Evolutionary conservation across 495 filamentous ascomycete species (phyloP).

Genomic region (Penicillium goetzii): DNA sequence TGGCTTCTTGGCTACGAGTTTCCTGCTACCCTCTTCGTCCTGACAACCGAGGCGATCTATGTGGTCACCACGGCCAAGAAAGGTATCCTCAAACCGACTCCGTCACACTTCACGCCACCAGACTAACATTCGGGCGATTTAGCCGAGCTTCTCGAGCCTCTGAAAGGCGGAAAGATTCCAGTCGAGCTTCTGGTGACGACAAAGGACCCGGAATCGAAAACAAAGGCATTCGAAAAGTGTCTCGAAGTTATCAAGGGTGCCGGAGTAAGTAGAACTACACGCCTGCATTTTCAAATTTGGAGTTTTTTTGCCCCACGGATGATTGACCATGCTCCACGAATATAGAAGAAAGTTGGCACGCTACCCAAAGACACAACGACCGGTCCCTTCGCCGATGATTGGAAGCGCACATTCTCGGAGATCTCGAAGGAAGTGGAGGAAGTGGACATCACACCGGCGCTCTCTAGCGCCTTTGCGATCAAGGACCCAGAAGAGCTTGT

Average conservation of each 20-base stretch:
- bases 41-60: conserved; percentile 85
- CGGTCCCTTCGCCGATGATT: conserved; percentile 93
- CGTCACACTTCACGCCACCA: not conserved
- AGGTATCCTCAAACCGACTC: conserved; percentile 54
- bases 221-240: conserved; percentile 81
- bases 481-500: conserved; percentile 94
- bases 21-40: conserved; percentile 88
- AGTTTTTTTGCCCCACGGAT: not conserved
- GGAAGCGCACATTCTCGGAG: conserved; percentile 79
- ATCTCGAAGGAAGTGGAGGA: conserved; percentile 84
- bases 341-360: conserved; percentile 84
- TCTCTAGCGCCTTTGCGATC: conserved; percentile 86
- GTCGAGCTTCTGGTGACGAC: conserved; percentile 86
- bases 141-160: conserved; percentile 91
- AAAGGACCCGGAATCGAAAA: conserved; percentile 87
- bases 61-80: conserved; percentile 97
- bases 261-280: conserved; percentile 63
- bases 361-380: conserved; percentile 79
- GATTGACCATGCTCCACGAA: not conserved
- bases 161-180: conserved; percentile 89
- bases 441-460: conserved; percentile 79
- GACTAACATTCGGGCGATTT: conserved; percentile 17
- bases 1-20: conserved; percentile 99
- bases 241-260: conserved; percentile 81
- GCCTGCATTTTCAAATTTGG: not conserved